Evolutionary conservation across 73 alveolate genomes (phyloP), one percentile per base, ranked within the genome.

Genomic region (Breviolum minutum): DNA sequence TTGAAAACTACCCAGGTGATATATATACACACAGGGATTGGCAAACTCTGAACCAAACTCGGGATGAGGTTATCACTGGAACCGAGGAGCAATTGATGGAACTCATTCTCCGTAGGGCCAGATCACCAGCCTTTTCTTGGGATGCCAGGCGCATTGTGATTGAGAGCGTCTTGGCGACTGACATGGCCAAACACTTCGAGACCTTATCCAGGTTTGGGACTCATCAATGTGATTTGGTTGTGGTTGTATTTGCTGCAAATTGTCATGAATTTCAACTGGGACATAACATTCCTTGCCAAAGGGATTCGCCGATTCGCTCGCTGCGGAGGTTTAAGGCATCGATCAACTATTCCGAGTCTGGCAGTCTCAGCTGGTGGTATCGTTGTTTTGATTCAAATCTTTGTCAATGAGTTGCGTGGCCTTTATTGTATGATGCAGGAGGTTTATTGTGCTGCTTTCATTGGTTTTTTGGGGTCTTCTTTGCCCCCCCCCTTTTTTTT

Each of bases 101-200:
- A 3, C 3, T 40, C 54, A 40, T 40, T 40, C 54, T 40, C 54
- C n/a, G n/a, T n/a, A n/a, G n/a, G n/a, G n/a, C n/a, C n/a, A 17
- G 74, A 66, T 17, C 17, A 66, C 11, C 17, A 13, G 74, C 19
- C 86, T 29, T 17, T 22, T 13, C 68, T 30, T 29, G 30, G 8
- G 69, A 40, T 13, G 74, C 40, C 61, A 73, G 98, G 91, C 98
- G 98, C 54, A 92, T 92, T 12, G 98, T 92, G 64, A 81, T 92
- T 20, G 98, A 92, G 81, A 74, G 91, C 90, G 98, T 92, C 32
- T 71, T 92, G 68, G 86, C 98, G 60, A 92, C 98, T n/a, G 98
- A 92, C 54, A 92, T 92, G 98, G 64, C 98, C 82, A 92, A 92
- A 80, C 98, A 92, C 68, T 92, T 92, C 29, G 98, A 92, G 27